Percentiles rank a stretch among this genome's conserved stretches.
These are phyloP conservation scores for Eremothecium coryli DNA, from an alignment of 1,139 yeast species.

Conservation along the genomic window DNA sequence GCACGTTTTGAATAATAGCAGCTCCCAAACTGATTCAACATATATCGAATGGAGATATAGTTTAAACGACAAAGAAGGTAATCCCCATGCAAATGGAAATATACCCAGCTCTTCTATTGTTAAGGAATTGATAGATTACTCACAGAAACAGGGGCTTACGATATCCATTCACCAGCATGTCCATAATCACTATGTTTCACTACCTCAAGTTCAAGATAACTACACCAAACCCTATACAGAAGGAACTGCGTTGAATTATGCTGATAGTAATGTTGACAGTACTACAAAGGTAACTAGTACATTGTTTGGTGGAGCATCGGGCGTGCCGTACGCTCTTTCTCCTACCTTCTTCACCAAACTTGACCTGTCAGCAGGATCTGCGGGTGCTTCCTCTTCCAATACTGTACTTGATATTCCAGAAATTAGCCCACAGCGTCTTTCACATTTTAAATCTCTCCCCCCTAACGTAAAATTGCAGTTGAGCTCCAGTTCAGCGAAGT, in stretches of 20 bases:
- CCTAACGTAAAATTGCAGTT: slow-evolving; percentile 63
- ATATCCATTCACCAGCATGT: slow-evolving; percentile 80
- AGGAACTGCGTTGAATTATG: too few relatives aligned
- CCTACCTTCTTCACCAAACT: too few relatives aligned
- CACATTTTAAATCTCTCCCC: slow-evolving; percentile 66
- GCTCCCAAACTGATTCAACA: too few relatives aligned
- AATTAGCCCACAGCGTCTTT: slow-evolving; percentile 47
- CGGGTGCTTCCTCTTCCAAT: too few relatives aligned
- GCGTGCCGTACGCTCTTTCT: too few relatives aligned
- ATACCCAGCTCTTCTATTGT: slow-evolving; percentile 47
- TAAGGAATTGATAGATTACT: slow-evolving; percentile 50
- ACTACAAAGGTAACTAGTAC: too few relatives aligned
- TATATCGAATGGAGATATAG: slow-evolving; percentile 36
- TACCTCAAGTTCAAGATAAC: slow-evolving; percentile 8
- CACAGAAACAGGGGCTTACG: slow-evolving; percentile 49
- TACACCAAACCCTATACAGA: too few relatives aligned
- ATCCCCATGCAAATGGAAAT: slow-evolving; percentile 37
- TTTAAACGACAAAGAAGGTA: slow-evolving; percentile 32
- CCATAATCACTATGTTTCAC: slow-evolving; percentile 43
- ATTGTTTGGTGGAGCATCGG: too few relatives aligned
- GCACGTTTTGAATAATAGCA: too few relatives aligned
- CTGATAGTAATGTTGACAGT: too few relatives aligned
- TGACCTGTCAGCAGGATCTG: too few relatives aligned
- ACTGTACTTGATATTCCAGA: slow-evolving; percentile 34
- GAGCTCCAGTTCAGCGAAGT: slow-evolving; percentile 44